Percentiles rank a stretch among this genome's conserved stretches.
These are phyloP conservation scores for Saccharata proteae DNA, from an alignment of 2,329 filamentous ascomycete species.

Conservation along the genomic window DNA sequence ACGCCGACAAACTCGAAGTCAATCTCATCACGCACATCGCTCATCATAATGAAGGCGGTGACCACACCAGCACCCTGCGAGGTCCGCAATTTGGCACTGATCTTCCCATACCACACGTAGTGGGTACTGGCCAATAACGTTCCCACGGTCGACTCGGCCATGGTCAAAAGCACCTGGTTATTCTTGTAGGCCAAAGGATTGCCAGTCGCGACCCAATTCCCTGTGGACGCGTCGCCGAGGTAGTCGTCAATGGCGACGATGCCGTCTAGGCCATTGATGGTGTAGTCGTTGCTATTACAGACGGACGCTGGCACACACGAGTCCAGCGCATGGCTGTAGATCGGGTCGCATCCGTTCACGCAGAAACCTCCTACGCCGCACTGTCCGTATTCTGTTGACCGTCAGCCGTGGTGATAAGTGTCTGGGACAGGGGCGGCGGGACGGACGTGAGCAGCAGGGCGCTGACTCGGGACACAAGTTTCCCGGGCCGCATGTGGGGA, in stretches of 20 bases:
- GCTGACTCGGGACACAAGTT: conserved; percentile 54
- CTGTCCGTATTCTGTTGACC: conserved; percentile 64
- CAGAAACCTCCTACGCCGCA: conserved; percentile 94
- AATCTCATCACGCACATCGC: conserved; percentile 95
- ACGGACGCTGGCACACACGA: conserved; percentile 76
- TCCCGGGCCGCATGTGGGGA: conserved; percentile 30
- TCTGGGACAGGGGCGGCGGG: conserved; percentile 27
- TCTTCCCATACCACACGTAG: conserved; percentile 96
- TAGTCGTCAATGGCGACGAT: conserved; percentile 67
- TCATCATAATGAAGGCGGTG: conserved; percentile 92
- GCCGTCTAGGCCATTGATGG: conserved; percentile 59
- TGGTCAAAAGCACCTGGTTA: conserved; percentile 64
- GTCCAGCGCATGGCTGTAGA: conserved; percentile 69
- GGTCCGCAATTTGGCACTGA: conserved; percentile 75
- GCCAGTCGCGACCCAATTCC: conserved; percentile 85
- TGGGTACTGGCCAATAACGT: conserved; percentile 73
- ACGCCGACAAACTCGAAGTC: conserved; percentile 90
- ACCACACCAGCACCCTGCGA: conserved; percentile 79
- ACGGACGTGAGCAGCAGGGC: conserved; percentile 30
- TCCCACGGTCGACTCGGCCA: conserved; percentile 74
- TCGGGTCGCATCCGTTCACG: conserved; percentile 85
- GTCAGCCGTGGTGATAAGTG: conserved; percentile 8
- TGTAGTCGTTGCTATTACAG: conserved; percentile 64
- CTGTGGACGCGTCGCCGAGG: conserved; percentile 65
- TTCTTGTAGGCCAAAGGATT: conserved; percentile 55